phyloP scores from a whole-genome alignment of 352 stramenopile genomes.

The Peronospora belbahrii region DNA sequence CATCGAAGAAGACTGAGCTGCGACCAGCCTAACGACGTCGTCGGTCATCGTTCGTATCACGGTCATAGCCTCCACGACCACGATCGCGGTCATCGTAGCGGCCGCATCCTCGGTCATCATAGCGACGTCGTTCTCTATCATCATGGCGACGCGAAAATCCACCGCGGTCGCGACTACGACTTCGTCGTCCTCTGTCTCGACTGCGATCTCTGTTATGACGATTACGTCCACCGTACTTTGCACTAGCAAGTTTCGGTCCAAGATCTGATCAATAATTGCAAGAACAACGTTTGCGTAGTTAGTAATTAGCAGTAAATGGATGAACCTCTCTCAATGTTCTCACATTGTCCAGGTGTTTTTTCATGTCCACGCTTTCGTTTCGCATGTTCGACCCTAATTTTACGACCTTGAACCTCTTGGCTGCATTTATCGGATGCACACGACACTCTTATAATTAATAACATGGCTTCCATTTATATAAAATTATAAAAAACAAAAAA shows the following conservation, averaged over 20 bases:
- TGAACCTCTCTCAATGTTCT: conserved; percentile 3
- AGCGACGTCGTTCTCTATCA: conserved; percentile 34
- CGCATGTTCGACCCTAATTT: conserved; percentile 70
- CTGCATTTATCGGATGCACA: too few relatives aligned
- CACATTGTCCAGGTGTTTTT: conserved; percentile 82
- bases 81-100: conserved; percentile 49
- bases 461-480: too few relatives aligned
- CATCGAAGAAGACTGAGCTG: background rate
- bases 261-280: conserved; percentile 37
- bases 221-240: conserved; percentile 52
- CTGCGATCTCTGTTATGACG: conserved; percentile 41
- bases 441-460: too few relatives aligned
- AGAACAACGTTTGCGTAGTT: too few relatives aligned
- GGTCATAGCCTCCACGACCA: conserved; percentile 34
- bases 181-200: conserved; percentile 36
- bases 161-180: conserved; percentile 38
- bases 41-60: conserved; percentile 35
- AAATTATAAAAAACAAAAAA: too few relatives aligned
- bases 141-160: conserved; percentile 37
- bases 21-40: conserved; percentile 26
- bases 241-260: conserved; percentile 58
- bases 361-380: conserved; percentile 75
- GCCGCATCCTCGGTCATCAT: conserved; percentile 44
- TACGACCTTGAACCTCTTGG: conserved; percentile 65
- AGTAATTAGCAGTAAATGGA: background rate